Base-by-base conservation (phyloP, 768 basidiomycete genomes). In the Pleurotus ostreatus region DNA sequence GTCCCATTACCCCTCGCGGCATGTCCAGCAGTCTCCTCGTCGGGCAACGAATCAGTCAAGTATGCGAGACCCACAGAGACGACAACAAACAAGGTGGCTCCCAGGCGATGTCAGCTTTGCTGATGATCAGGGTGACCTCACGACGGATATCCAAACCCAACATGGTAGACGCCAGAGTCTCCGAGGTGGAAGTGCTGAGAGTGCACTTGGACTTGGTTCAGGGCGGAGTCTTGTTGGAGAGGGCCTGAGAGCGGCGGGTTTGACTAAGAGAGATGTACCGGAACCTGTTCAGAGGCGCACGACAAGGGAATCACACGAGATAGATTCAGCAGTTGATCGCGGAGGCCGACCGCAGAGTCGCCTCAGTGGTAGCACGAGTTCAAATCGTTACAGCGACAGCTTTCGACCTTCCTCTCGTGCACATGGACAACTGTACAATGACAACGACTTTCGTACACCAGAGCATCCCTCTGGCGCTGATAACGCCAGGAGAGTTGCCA, bases 151-250 rank as follows among this genome's bases (percentile, higher is more conserved):
- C 37, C 11, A 49, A 49, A 25, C 34, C 43, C 22, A 26, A 53
- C 1, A 52, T 63, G 37, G 86, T 84, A 25, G 71, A 80, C 23
- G 79, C 43, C 88, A 88, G 64, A 75, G 75, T 26, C 66, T 78
- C 13, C 74, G 89, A 37, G 80, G 79, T 0, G 89, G 89, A 4
- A 89, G 86, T 65, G 85, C 83, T 2, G 90, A 91, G 70, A 88
- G 81, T 64, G 74, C 83, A 6, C 65, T 87, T 23, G 77, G 68
- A 58, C 66, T 66, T 38, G 72, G 70, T 12, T 67, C 59, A 13
- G 77, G 81, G 9, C 70, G 87, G 56, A 84, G 79, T 61, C 67
- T 92, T 12, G 67, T 88, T 7, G 82, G 86, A 3, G 87, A 90
- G 66, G 83, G 83, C 13, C 64, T 92, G 57, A 77, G 85, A 47